Percentiles rank a stretch among this genome's conserved stretches.
Conservation (phyloP, 2,329 filamentous ascomycete genomes). For the Bipolaris cookei region DNA sequence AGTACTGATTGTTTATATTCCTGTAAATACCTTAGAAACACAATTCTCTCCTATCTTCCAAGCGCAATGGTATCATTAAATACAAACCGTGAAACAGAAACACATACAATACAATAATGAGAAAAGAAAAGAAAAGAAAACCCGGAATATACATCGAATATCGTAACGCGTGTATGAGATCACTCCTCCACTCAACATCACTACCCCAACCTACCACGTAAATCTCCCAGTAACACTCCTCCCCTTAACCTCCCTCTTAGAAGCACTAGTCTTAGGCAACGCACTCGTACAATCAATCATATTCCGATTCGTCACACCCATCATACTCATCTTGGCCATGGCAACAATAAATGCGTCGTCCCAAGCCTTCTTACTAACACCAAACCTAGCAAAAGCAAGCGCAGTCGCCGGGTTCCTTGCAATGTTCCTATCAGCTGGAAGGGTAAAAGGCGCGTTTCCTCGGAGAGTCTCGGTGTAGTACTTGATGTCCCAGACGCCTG, state of each 20-base stretch:
- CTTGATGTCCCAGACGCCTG: constrained; percentile 47
- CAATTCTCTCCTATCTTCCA: no score
- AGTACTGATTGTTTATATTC: no score
- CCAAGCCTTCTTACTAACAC: constrained; percentile 38
- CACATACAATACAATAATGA: no score
- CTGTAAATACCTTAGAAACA: no score
- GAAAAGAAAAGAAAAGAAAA: no score
- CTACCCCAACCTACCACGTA: constrained; percentile 16
- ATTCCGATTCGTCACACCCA: constrained; percentile 33
- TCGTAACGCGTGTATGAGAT: neutral
- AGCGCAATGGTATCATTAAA: no score
- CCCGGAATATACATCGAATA: neutral
- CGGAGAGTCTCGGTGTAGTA: constrained; percentile 45
- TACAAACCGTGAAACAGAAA: no score
- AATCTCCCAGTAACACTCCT: constrained; percentile 37
- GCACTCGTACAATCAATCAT: constrained; percentile 45
- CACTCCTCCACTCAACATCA: no score
- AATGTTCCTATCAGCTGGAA: constrained; percentile 39
- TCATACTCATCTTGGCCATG: constrained; percentile 47
- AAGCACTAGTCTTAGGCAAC: constrained; percentile 36
- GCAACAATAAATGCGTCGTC: constrained; percentile 42
- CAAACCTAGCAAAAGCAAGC: constrained; percentile 33
- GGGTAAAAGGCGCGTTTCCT: constrained; percentile 38
- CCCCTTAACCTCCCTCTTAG: constrained; percentile 42
- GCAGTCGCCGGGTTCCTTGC: constrained; percentile 30